These are phyloP conservation scores for Vanrija sp. DNA, from an alignment of 1,284 basidiomycete genomes.

Conservation along the genomic window DNA sequence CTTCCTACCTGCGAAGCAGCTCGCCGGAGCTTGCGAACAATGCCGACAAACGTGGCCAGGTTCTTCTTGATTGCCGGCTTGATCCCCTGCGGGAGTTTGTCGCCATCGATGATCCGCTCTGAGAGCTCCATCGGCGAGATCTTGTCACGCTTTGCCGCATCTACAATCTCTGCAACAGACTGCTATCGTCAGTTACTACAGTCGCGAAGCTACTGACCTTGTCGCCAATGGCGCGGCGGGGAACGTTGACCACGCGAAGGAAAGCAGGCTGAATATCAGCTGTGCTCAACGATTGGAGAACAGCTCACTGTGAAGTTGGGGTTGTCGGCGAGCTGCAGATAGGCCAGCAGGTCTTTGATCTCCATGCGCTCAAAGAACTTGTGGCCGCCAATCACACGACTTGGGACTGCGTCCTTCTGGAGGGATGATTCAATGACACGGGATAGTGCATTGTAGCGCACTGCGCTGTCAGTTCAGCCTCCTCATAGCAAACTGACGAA, in stretches of 20 bases:
- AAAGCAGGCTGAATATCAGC: slow-evolving; percentile 59
- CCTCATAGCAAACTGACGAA: slow-evolving; percentile 58
- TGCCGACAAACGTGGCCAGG: slow-evolving; percentile 59
- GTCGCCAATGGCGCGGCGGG: slow-evolving; percentile 72
- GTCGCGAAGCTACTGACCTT: slow-evolving; percentile 55
- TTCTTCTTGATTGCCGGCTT: slow-evolving; percentile 65
- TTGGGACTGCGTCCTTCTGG: slow-evolving; percentile 73
- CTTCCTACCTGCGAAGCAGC: slow-evolving; percentile 57
- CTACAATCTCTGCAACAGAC: slow-evolving; percentile 61
- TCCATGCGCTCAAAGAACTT: slow-evolving; percentile 84
- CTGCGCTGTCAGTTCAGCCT: slow-evolving; percentile 44
- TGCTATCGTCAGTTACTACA: slow-evolving; percentile 30
- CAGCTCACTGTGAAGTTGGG: slow-evolving; percentile 57
- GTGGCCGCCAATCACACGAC: slow-evolving; percentile 70
- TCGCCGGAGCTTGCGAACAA: slow-evolving; percentile 57
- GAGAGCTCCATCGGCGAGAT: slow-evolving; percentile 61
- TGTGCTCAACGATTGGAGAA: background rate
- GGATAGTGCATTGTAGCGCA: slow-evolving; percentile 79
- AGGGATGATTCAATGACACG: slow-evolving; percentile 72
- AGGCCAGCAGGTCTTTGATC: slow-evolving; percentile 83
- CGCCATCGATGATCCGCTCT: slow-evolving; percentile 60
- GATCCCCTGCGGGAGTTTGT: slow-evolving; percentile 56
- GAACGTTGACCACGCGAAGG: slow-evolving; percentile 70
- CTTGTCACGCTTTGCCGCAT: slow-evolving; percentile 56
- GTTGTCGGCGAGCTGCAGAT: slow-evolving; percentile 80